A percentile compares a stretch with the other conserved stretches of the same genome.
These are phyloP conservation scores for Xylariaceae sp. DNA, from an alignment of 2,329 filamentous ascomycete genomes.

Conservation along the genomic window DNA sequence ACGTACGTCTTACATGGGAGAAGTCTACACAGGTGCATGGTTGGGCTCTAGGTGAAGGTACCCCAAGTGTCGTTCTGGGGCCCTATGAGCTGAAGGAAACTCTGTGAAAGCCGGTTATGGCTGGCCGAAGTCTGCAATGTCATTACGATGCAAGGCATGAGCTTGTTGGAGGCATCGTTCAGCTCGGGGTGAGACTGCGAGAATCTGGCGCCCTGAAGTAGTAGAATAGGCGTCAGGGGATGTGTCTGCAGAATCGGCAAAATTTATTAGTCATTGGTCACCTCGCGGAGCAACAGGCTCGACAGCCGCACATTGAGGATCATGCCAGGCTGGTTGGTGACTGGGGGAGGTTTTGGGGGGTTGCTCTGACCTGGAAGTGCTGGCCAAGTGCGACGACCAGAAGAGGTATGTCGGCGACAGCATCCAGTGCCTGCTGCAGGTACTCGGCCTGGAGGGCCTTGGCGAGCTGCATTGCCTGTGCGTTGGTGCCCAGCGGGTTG, in stretches of 20 bases:
- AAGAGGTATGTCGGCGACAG: constrained; percentile 2
- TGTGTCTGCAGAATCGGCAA: constrained; percentile 6
- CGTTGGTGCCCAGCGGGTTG: constrained; percentile 1
- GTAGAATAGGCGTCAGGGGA: constrained; percentile 8
- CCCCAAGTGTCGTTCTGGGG: too few species aligned
- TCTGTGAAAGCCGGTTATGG: too few species aligned
- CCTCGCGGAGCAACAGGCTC: background rate
- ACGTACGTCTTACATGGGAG: too few species aligned
- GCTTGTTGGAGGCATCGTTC: constrained; percentile 2
- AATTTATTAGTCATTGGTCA: background rate
- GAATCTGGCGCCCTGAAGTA: constrained; percentile 5
- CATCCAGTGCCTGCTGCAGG: constrained; percentile 3
- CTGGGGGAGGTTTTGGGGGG: too few species aligned
- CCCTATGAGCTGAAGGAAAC: too few species aligned
- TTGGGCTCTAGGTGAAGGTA: too few species aligned
- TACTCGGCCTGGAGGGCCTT: constrained; percentile 3
- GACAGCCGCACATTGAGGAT: too few species aligned
- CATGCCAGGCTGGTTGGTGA: too few species aligned
- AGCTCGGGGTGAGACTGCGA: constrained; percentile 2
- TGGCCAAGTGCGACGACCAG: constrained; percentile 4
- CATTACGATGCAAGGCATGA: constrained; percentile 4
- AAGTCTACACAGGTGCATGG: too few species aligned
- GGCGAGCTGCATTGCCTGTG: constrained; percentile 4
- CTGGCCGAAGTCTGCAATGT: too few species aligned
- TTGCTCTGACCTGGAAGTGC: constrained; percentile 7